Conservation (phyloP, 768 basidiomycete genomes). For the Boletus bicolor region DNA sequence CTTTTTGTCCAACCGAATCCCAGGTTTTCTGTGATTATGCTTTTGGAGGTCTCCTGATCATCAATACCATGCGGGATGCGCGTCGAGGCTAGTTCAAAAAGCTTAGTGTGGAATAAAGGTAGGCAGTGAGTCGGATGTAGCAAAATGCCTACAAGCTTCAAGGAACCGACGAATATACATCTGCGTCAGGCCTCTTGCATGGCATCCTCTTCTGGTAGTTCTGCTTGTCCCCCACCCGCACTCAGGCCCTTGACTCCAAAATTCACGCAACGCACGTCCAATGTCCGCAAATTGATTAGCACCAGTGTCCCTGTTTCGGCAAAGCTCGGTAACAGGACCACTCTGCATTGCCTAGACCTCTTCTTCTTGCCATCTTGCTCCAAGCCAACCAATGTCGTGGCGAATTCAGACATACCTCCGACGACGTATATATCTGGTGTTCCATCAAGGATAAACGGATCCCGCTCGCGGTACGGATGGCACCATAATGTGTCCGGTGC, state of each 20-base stretch:
- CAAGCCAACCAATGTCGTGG: conserved; percentile 59
- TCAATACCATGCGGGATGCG: not conserved
- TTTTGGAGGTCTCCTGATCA: not conserved
- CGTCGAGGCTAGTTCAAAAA: not conserved
- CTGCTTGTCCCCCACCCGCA: conserved; percentile 14
- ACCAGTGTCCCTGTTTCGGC: conserved; percentile 73
- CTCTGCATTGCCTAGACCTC: conserved; percentile 48
- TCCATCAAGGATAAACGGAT: conserved; percentile 86
- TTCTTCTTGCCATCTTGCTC: conserved; percentile 31
- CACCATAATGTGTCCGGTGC: conserved; percentile 99
- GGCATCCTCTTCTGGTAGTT: conserved; percentile 4
- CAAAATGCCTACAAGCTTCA: not conserved
- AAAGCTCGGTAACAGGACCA: conserved; percentile 83
- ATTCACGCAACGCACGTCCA: conserved; percentile 63
- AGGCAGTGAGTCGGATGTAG: not conserved
- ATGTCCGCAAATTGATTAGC: conserved; percentile 73
- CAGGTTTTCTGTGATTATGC: not conserved
- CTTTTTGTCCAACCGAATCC: no score
- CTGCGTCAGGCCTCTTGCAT: conserved; percentile 27
- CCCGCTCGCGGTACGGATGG: conserved; percentile 82
- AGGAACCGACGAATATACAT: not conserved
- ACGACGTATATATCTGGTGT: conserved; percentile 89
- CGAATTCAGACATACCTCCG: conserved; percentile 87
- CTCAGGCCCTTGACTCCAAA: conserved; percentile 47
- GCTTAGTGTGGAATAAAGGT: not conserved